Base-by-base conservation (phyloP, 441 rosid genomes). In the Aleurites moluccanus region DNA sequence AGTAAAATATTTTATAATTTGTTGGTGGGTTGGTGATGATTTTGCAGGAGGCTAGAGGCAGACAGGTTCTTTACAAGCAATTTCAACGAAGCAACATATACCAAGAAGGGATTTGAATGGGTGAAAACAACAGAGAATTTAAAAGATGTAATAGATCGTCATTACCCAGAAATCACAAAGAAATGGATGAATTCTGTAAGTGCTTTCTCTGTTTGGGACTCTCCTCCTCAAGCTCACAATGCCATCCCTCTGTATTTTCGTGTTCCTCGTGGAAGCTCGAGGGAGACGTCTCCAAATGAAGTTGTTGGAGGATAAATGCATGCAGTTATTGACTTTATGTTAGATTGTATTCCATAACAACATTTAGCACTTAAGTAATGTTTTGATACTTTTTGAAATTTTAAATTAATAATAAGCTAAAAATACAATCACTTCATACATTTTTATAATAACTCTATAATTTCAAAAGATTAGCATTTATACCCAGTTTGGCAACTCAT, bases 141-240 rank as follows among this genome's bases (percentile, higher is more conserved):
- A 20, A 88, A 84, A 35, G 92, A 89, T 59, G 93, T 90, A 0
- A 50, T 92, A 0, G 85, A 88, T 40, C 88, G 96, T 18, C 96
- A 92, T 70, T 89, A 79, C 65, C 94, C 92, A 3, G 80, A 74
- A 23, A 83, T 88, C 77, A 84, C 90, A 0, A 20, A 80, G 21
- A 86, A 76, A 77, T 90, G 92, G 86, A 87, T 90, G 89, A 90
- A 82, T 50, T 88, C 88, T 1, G 45, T 77, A 1, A 87, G 92
- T 69, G 92, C 93, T 2, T 90, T 92, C 70, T 80, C 86, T 0
- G 93, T 90, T 7, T 90, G 93, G 97, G 93, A 90, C 73, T 85
- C 88, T 0, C 79, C 86, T 53, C 83, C 87, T 0, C 15, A 67
- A 21, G 3, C 78, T 47, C 63, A 49, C n/a, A 90, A 80, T 23